Evolutionary conservation across 192 early-diverging fungal species (phyloP).

Genomic region (Coemansia sp.): DNA sequence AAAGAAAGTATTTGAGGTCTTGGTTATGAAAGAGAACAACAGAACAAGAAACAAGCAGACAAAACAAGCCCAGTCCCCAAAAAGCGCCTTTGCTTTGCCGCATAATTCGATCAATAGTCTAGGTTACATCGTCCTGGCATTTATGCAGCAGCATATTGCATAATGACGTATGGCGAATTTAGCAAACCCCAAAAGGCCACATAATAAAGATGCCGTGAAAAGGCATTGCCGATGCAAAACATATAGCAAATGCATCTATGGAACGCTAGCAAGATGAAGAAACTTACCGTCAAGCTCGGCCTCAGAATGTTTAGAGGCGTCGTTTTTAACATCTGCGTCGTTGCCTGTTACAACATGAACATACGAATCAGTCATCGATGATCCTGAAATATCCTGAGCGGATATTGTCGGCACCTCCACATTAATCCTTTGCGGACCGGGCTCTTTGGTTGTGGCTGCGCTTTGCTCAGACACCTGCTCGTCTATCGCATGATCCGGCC

Average conservation of each 20-base stretch:
- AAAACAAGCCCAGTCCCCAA: no score
- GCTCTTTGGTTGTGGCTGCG: neutral
- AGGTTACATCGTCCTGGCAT: neutral
- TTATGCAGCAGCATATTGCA: neutral
- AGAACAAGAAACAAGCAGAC: neutral
- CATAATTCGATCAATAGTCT: no score
- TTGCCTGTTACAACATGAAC: slow-evolving; percentile 23
- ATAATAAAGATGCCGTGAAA: neutral
- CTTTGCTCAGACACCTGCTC: neutral
- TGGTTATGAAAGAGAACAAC: neutral
- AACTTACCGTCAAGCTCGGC: slow-evolving; percentile 4
- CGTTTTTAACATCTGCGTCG: neutral
- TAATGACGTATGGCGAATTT: neutral
- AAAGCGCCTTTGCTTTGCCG: no score
- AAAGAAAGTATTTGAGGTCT: neutral
- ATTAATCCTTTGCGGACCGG: neutral
- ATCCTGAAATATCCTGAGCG: neutral
- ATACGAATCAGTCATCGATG: slow-evolving; percentile 33
- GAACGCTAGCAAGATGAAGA: neutral
- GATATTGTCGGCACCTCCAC: neutral
- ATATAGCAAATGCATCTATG: neutral
- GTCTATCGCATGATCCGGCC: slow-evolving; percentile 16
- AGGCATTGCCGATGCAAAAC: slow-evolving; percentile 5
- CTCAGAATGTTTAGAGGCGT: neutral
- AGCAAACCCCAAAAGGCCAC: neutral